Conservation (phyloP, 306 rosid species). For the Sindora glabra region DNA sequence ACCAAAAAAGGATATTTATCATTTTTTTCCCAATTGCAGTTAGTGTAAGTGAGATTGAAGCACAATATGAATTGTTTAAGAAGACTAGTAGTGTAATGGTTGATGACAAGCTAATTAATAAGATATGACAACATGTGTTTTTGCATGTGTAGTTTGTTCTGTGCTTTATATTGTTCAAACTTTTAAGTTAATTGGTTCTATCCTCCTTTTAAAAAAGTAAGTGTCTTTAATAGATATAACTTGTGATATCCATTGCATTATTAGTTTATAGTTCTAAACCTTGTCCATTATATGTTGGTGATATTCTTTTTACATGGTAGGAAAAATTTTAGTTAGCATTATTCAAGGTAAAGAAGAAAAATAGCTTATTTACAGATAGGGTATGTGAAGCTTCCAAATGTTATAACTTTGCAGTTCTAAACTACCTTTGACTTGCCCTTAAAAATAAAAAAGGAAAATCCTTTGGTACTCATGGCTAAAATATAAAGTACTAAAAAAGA, state of each 20-base stretch:
- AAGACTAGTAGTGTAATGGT: constrained; percentile 62
- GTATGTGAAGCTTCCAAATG: constrained; percentile 26
- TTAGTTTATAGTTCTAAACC: constrained; percentile 7
- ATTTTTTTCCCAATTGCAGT: constrained; percentile 43
- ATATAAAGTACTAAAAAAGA: too few relatives aligned
- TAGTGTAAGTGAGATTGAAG: constrained; percentile 83
- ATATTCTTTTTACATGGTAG: constrained; percentile 26
- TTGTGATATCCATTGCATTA: background rate
- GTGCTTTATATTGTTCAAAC: background rate
- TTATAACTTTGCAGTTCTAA: background rate
- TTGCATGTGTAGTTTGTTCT: background rate
- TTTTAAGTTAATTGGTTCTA: background rate
- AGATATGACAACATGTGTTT: constrained; percentile 2
- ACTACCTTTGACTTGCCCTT: too few relatives aligned
- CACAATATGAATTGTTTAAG: constrained; percentile 70
- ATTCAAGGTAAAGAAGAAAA: constrained; percentile 67
- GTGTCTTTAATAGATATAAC: background rate
- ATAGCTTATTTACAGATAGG: constrained; percentile 83
- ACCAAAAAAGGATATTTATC: background rate
- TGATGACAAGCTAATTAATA: constrained; percentile 72
- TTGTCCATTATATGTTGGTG: background rate
- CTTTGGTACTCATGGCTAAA: too few relatives aligned
- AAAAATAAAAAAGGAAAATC: background rate
- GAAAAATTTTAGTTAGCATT: constrained; percentile 78
- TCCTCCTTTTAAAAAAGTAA: background rate